Evolutionary conservation across 371 early-diverging fungal species (phyloP).

Genomic region (Mucor velutinosus): DNA sequence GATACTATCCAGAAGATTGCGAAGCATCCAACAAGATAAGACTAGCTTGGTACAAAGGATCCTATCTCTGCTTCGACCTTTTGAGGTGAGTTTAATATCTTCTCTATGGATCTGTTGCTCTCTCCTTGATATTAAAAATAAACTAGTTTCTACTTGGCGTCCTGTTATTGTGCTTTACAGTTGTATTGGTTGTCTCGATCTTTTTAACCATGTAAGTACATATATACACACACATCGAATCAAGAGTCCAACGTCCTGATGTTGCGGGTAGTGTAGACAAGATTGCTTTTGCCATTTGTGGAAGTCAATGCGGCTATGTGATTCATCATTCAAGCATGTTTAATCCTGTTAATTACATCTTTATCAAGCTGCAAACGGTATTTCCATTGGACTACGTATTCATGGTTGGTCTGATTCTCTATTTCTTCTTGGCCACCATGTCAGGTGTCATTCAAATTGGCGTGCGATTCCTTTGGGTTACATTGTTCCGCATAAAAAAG

Average conservation of each 20-base stretch:
- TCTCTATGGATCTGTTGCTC: not conserved
- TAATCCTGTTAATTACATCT: slow-evolving; percentile 67
- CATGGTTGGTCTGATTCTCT: slow-evolving; percentile 61
- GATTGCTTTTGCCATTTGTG: slow-evolving; percentile 60
- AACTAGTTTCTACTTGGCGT: slow-evolving; percentile 43
- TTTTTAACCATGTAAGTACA: slow-evolving; percentile 55
- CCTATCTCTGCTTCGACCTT: slow-evolving; percentile 32
- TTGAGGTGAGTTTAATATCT: slow-evolving; percentile 37
- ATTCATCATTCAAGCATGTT: slow-evolving; percentile 58
- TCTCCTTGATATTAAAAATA: slow-evolving; percentile 10
- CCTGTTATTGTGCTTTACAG: slow-evolving; percentile 31
- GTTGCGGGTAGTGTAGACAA: slow-evolving; percentile 45
- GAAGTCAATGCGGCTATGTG: slow-evolving; percentile 68
- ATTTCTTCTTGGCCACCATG: slow-evolving; percentile 65
- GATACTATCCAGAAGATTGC: slow-evolving; percentile 35
- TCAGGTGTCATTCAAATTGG: slow-evolving; percentile 63
- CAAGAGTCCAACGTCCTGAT: not conserved
- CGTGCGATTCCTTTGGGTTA: slow-evolving; percentile 66
- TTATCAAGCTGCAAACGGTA: slow-evolving; percentile 55
- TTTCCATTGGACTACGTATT: slow-evolving; percentile 69
- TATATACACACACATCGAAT: not conserved
- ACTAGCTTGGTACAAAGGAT: slow-evolving; percentile 33
- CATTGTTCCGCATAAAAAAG: slow-evolving; percentile 54
- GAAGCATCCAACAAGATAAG: slow-evolving; percentile 35
- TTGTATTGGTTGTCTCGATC: slow-evolving; percentile 49